Conservation (phyloP, 352 stramenopile genomes). For the Phytophthora lateralis region DNA sequence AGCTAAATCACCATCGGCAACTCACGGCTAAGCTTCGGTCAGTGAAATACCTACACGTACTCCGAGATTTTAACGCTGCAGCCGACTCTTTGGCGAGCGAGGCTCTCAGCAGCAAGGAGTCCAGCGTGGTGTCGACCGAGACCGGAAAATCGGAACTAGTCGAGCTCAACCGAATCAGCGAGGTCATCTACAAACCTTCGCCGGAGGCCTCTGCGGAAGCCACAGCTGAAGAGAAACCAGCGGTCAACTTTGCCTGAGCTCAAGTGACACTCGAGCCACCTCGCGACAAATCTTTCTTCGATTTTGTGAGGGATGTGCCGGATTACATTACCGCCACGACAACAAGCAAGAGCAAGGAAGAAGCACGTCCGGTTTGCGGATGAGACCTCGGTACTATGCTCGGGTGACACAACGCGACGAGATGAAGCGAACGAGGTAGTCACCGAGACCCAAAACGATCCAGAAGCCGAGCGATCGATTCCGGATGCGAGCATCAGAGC, state of each 20-base stretch:
- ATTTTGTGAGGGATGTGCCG: not conserved
- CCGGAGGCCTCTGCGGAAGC: not conserved
- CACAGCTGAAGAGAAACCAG: not conserved
- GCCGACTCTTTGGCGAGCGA: slow-evolving; percentile 10
- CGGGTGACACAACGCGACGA: not conserved
- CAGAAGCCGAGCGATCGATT: not conserved
- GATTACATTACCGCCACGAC: not conserved
- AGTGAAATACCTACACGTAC: slow-evolving; percentile 5
- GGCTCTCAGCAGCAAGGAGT: slow-evolving; percentile 1
- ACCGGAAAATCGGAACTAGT: not conserved
- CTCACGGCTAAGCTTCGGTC: not conserved
- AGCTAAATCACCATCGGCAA: not conserved
- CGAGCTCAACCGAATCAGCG: slow-evolving; percentile 2
- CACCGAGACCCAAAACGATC: not conserved
- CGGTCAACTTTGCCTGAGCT: not conserved
- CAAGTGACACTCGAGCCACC: not conserved
- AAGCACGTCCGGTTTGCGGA: slow-evolving; percentile 5
- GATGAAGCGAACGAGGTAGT: not conserved
- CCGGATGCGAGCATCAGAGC: not conserved
- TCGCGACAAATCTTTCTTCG: not conserved
- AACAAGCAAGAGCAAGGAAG: not conserved
- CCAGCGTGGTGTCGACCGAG: slow-evolving; percentile 2
- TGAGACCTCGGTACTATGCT: not conserved
- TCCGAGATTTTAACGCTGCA: slow-evolving; percentile 2
- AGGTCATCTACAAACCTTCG: slow-evolving; percentile 8